Evolutionary conservation across 495 filamentous ascomycete species (phyloP).

Genomic region (Penicillium bialowiezense): DNA sequence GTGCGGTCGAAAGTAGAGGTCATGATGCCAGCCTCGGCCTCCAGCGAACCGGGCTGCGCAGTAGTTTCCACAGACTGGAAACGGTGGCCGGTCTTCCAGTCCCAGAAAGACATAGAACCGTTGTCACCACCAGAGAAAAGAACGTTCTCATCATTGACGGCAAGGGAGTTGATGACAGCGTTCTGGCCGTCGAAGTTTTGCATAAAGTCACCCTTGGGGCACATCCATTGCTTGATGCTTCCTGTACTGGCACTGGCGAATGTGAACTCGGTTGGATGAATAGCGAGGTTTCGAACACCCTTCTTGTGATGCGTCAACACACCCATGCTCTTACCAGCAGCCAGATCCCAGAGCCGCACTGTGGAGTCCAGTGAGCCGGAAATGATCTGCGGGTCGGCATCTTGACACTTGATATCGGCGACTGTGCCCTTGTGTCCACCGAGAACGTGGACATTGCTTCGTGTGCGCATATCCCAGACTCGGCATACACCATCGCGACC

Average conservation of each 20-base stretch:
- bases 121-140: slow-evolving; percentile 95
- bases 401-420: slow-evolving; percentile 86
- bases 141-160: slow-evolving; percentile 91
- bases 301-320: slow-evolving; percentile 99
- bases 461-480: slow-evolving; percentile 98
- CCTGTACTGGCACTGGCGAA: slow-evolving; percentile 89
- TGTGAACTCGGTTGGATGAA: slow-evolving; percentile 92
- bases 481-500: slow-evolving; percentile 91
- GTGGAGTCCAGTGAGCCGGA: slow-evolving; percentile 87
- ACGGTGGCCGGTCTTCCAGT: slow-evolving; percentile 95
- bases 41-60: slow-evolving; percentile 89
- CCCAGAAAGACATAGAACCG: slow-evolving; percentile 96
- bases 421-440: slow-evolving; percentile 87
- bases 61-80: slow-evolving; percentile 87
- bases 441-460: slow-evolving; percentile 92
- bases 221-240: slow-evolving; percentile 99
- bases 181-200: slow-evolving; percentile 98
- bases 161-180: slow-evolving; percentile 90
- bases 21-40: slow-evolving; percentile 94
- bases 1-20: slow-evolving; percentile 86
- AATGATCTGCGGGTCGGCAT: slow-evolving; percentile 95
- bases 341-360: slow-evolving; percentile 92
- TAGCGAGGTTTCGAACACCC: slow-evolving; percentile 79
- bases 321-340: slow-evolving; percentile 93
- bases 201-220: slow-evolving; percentile 97